Conservation (phyloP, 2,329 filamentous ascomycete species). For the Eutypella sp. region DNA sequence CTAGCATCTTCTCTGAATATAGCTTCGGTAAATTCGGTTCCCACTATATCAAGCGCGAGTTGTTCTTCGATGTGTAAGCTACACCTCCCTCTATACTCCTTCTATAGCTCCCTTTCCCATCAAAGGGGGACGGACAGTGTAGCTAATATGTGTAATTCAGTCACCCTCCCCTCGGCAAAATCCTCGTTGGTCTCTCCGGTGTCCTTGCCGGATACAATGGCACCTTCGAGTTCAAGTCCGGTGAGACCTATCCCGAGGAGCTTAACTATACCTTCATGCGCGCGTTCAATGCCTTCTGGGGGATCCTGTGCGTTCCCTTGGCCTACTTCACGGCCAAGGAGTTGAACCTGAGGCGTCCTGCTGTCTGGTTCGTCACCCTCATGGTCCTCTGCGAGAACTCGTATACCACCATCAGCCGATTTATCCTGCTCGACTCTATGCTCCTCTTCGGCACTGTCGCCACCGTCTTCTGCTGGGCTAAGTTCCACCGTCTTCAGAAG, state of each 20-base stretch:
- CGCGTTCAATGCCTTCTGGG: slow-evolving; percentile 93
- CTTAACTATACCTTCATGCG: slow-evolving; percentile 99
- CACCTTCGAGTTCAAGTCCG: slow-evolving; percentile 98
- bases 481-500: slow-evolving; percentile 84
- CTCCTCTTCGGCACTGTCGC: slow-evolving; percentile 97
- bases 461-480: slow-evolving; percentile 94
- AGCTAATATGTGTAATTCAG: slow-evolving; percentile 17
- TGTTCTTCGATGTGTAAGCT: slow-evolving; percentile 79
- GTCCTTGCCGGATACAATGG: slow-evolving; percentile 98
- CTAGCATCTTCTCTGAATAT: slow-evolving; percentile 12
- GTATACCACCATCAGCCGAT: slow-evolving; percentile 97
- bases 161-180: slow-evolving; percentile 91
- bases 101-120: too few species aligned
- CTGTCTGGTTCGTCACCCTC: slow-evolving; percentile 90
- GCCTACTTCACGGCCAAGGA: slow-evolving; percentile 94
- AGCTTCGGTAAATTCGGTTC: slow-evolving; percentile 97
- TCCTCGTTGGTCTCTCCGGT: slow-evolving; percentile 93
- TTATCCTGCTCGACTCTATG: slow-evolving; percentile 98
- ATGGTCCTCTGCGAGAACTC: slow-evolving; percentile 99
- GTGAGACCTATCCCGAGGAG: slow-evolving; percentile 88
- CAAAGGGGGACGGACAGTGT: too few species aligned
- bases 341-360: slow-evolving; percentile 76
- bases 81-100: slow-evolving; percentile 7
- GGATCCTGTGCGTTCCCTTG: slow-evolving; percentile 84
- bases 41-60: slow-evolving; percentile 97